Evolutionary conservation across 2,329 filamentous ascomycete genomes (phyloP), one percentile per base, ranked within the genome.

Genomic region (Microcyclosporella mali): DNA sequence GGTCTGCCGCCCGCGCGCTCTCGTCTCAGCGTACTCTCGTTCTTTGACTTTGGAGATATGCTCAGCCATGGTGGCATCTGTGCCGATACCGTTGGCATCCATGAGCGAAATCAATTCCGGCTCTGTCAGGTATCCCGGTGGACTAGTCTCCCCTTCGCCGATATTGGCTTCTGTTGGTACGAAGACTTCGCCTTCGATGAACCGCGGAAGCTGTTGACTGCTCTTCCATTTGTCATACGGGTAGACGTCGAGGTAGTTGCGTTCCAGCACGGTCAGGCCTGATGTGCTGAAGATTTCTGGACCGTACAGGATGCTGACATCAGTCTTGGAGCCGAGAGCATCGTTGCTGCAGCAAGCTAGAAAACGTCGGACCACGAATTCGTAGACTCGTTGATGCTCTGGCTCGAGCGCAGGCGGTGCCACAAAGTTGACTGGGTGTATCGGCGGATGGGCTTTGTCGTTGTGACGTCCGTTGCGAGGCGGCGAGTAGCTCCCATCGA

Each of bases 11-110:
- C 59, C 64, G 48, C 66, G 74, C 59, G 73, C 60, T 67, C 79
- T 60, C 60, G 84, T 82, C 43, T 81, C 78, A 37, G 88, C 90
- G 59, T 98, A 98, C 55, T 89, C 76, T 46, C 92, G 75, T 45
- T 89, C 80, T 65, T 97, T 88, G 56, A 98, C 94, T 66, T 90
- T 98, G 46, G 86, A 81, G 58, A 98, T 98, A 61, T 98, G 92
- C 58, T 98, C 92, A 0, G 92, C 92, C 92, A 98, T 98, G 1
- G 92, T 98, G 6, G 92, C 92, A 68, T 98, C 92, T 8, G 92
- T 98, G 10, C 92, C 92, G 51, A 98, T 98, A 2, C 92, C 92
- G 61, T 98, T 98, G 33, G 88, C 89, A 68, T 98, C 92, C 92
- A 98, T 98, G 9, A 98, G 76, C 2, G 84, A 85, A 60, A 98